Conservation (phyloP, 2,329 filamentous ascomycete genomes). For the Mycosphaerella arachidis region DNA sequence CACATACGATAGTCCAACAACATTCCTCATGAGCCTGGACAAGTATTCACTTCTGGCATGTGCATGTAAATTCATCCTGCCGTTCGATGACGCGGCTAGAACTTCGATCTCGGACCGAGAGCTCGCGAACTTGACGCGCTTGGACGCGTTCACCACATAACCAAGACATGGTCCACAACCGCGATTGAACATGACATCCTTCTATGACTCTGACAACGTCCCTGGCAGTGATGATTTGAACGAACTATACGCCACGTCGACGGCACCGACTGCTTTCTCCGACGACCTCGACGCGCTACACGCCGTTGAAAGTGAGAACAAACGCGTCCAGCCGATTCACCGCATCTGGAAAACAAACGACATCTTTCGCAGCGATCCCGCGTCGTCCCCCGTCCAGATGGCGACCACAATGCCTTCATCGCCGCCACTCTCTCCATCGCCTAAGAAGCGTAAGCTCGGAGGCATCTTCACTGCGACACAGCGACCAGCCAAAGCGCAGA, state of each 20-base stretch:
- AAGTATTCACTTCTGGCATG: too few species aligned
- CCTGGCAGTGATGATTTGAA: constrained; percentile 10
- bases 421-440: constrained; percentile 47
- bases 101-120: too few species aligned
- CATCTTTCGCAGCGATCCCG: constrained; percentile 46
- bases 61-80: too few species aligned
- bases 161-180: too few species aligned
- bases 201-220: background rate
- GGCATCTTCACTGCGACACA: background rate
- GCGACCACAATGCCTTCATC: constrained; percentile 52
- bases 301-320: constrained; percentile 47
- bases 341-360: constrained; percentile 46
- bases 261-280: constrained; percentile 18
- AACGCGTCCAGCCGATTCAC: constrained; percentile 45
- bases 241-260: constrained; percentile 11
- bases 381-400: constrained; percentile 56
- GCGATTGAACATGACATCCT: background rate
- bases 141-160: background rate
- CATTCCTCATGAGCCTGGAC: too few species aligned
- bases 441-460: constrained; percentile 30
- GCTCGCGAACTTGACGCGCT: too few species aligned
- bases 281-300: constrained; percentile 34
- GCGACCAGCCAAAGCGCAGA: constrained; percentile 59
- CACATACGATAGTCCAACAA: too few species aligned
- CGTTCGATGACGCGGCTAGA: too few species aligned